Percentiles rank a stretch among this genome's conserved stretches.
Conservation (phyloP, 2,329 filamentous ascomycete genomes). For the Trichoderma atrobrunneum region DNA sequence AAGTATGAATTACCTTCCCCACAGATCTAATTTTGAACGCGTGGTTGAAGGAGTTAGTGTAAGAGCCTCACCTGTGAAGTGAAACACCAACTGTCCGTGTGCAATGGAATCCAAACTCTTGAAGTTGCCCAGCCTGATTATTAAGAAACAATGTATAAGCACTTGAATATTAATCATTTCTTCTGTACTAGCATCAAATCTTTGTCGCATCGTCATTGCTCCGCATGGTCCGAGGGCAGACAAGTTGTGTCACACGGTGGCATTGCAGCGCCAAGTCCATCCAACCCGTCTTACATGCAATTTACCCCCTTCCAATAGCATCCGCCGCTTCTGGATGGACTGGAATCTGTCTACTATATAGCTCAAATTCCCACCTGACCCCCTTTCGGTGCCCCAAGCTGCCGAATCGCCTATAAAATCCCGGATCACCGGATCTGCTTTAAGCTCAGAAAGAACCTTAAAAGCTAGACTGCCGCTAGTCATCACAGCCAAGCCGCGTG, state of each 20-base stretch:
- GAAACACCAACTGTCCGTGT: background rate
- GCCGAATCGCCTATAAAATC: background rate
- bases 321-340: background rate
- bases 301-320: background rate
- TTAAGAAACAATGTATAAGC: background rate
- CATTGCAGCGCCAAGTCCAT: background rate
- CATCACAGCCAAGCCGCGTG: background rate
- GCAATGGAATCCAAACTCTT: background rate
- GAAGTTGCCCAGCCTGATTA: background rate
- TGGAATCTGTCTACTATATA: background rate
- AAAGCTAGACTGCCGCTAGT: background rate
- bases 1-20: background rate
- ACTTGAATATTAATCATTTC: background rate
- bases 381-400: background rate
- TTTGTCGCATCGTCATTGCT: background rate
- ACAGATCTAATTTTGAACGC: too few relatives aligned
- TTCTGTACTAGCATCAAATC: background rate
- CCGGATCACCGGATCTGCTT: background rate
- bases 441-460: constrained; percentile 18
- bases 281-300: background rate
- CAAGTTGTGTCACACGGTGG: background rate
- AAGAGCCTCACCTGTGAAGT: too few relatives aligned
- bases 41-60: background rate
- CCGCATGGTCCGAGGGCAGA: background rate
- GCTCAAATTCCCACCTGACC: background rate